A percentile compares a stretch with the other conserved stretches of the same genome.
phyloP scores from a whole-genome alignment of 768 basidiomycete species.

The Lyophyllum shimeji region DNA sequence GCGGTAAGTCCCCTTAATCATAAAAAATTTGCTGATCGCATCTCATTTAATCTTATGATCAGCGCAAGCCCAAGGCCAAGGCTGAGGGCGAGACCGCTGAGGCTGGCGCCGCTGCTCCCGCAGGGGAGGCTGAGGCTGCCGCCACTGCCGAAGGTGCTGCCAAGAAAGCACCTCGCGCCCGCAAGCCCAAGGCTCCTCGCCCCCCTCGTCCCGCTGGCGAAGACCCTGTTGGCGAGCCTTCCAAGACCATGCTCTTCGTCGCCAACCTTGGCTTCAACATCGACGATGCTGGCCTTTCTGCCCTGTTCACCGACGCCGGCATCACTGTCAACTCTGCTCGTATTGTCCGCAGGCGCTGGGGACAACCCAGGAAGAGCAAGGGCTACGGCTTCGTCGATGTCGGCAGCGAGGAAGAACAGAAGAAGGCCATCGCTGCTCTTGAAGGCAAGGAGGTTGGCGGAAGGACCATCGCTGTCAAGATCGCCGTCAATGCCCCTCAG shows the following conservation, averaged over 20 bases:
- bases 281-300: constrained; percentile 77
- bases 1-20: constrained; percentile 42
- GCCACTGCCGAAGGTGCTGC: constrained; percentile 34
- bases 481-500: constrained; percentile 84
- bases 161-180: constrained; percentile 53
- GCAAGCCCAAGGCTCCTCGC: constrained; percentile 59
- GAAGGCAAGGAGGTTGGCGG: constrained; percentile 89
- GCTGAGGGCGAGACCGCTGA: constrained; percentile 37
- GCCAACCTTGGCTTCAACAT: constrained; percentile 97
- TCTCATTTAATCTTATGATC: constrained; percentile 17
- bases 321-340: constrained; percentile 84
- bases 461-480: constrained; percentile 87
- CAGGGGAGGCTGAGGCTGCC: constrained; percentile 32
- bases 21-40: constrained; percentile 16
- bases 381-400: constrained; percentile 99
- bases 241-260: constrained; percentile 89
- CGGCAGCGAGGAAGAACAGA: constrained; percentile 83
- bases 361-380: constrained; percentile 84
- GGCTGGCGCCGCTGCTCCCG: constrained; percentile 32
- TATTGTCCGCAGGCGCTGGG: constrained; percentile 85
- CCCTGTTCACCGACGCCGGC: constrained; percentile 85
- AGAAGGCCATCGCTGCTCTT: constrained; percentile 84
- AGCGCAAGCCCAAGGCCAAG: constrained; percentile 66
- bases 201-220: constrained; percentile 72
- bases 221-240: constrained; percentile 85